Percentiles rank a stretch among this genome's conserved stretches.
Evolutionary conservation across 2,329 filamentous ascomycete genomes (phyloP).

Genomic region (Thelonectria olida): DNA sequence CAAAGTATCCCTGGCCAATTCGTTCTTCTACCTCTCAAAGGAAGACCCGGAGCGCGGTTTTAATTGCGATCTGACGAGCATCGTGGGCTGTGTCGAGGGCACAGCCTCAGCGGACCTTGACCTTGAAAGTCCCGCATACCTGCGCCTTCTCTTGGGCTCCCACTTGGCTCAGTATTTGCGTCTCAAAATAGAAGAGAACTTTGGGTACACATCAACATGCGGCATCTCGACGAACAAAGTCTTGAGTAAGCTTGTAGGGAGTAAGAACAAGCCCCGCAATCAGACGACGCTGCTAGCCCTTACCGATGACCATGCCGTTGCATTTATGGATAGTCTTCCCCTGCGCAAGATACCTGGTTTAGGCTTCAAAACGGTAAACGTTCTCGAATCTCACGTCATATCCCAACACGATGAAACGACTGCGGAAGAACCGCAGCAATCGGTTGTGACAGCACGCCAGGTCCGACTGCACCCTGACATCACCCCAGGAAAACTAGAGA

Average conservation of each 20-base stretch:
- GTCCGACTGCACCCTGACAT: slow-evolving; percentile 72
- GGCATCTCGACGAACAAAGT: slow-evolving; percentile 90
- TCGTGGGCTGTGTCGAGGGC: slow-evolving; percentile 69
- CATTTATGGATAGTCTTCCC: slow-evolving; percentile 79
- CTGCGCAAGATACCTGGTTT: slow-evolving; percentile 87
- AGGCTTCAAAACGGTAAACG: slow-evolving; percentile 71
- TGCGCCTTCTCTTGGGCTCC: slow-evolving; percentile 79
- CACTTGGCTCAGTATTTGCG: slow-evolving; percentile 83
- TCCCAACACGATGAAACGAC: slow-evolving; percentile 44
- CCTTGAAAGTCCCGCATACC: slow-evolving; percentile 52
- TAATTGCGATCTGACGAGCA: slow-evolving; percentile 73
- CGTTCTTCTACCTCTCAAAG: slow-evolving; percentile 82
- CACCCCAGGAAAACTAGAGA: slow-evolving; percentile 71
- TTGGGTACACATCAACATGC: slow-evolving; percentile 87
- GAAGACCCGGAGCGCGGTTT: slow-evolving; percentile 85
- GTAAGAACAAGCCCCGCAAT: slow-evolving; percentile 83
- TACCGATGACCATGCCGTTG: slow-evolving; percentile 61
- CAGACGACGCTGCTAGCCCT: slow-evolving; percentile 86
- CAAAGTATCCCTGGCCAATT: slow-evolving; percentile 66
- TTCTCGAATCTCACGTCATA: slow-evolving; percentile 64
- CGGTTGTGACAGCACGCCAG: slow-evolving; percentile 69
- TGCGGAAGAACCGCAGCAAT: slow-evolving; percentile 43
- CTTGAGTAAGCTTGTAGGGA: slow-evolving; percentile 85
- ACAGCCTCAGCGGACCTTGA: slow-evolving; percentile 30
- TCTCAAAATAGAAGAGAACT: slow-evolving; percentile 74